phyloP scores from a whole-genome alignment of 768 basidiomycete genomes.

The Mycena venus region DNA sequence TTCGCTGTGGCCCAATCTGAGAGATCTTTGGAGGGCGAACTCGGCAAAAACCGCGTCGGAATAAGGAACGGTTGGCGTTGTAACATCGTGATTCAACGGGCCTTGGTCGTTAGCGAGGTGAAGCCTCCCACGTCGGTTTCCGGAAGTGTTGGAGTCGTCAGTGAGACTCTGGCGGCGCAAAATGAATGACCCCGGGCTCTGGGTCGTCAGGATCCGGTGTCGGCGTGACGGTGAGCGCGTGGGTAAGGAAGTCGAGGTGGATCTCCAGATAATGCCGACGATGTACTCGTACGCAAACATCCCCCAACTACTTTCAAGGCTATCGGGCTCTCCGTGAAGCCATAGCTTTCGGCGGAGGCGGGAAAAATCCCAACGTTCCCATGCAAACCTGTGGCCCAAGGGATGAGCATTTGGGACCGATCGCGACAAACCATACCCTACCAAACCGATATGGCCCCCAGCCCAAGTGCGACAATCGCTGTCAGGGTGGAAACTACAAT shows the following conservation, averaged over 20 bases:
- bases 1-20: background rate
- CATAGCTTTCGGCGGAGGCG: constrained; percentile 24
- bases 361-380: constrained; percentile 26
- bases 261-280: constrained; percentile 13
- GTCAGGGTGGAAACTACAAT: constrained; percentile 15
- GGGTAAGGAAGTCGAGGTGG: constrained; percentile 13
- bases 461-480: constrained; percentile 12
- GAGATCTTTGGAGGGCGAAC: background rate
- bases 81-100: background rate
- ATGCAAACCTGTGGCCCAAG: constrained; percentile 8
- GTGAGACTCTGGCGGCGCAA: background rate
- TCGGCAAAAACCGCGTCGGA: constrained; percentile 20
- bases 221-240: background rate
- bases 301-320: constrained; percentile 9
- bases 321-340: constrained; percentile 5
- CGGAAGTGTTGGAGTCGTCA: background rate
- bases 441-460: constrained; percentile 24
- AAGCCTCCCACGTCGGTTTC: background rate
- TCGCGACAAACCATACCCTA: background rate
- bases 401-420: background rate
- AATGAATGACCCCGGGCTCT: background rate
- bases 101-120: background rate
- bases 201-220: background rate
- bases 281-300: constrained; percentile 17
- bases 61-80: background rate